A percentile compares a stretch with the other conserved stretches of the same genome.
These are phyloP conservation scores for Dinochytrium kinnereticum DNA, from an alignment of 371 early-diverging fungal species.

Conservation along the genomic window DNA sequence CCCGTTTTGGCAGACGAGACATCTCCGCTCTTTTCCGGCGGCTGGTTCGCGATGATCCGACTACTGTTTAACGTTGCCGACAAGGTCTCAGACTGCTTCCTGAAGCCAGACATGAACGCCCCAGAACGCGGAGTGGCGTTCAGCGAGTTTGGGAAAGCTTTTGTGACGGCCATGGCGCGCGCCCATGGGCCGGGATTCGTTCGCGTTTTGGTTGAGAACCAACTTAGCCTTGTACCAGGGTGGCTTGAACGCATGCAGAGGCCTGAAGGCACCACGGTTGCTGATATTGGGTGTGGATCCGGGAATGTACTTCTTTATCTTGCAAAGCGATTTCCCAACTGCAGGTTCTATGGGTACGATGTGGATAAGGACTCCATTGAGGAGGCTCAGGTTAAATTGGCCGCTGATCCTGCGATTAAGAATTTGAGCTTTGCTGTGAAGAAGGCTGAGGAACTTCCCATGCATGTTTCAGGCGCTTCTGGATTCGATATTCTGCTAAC, in stretches of 20 bases:
- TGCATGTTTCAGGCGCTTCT: not conserved
- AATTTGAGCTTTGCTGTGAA: not conserved
- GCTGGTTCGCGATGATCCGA: constrained; percentile 3
- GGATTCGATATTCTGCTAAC: constrained; percentile 4
- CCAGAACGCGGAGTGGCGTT: constrained; percentile 2
- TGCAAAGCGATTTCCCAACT: not conserved
- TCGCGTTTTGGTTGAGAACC: not conserved
- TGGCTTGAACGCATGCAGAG: not conserved
- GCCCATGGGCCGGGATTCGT: constrained; percentile 15
- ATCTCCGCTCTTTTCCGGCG: not conserved
- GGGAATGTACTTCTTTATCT: constrained; percentile 7
- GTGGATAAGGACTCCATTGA: not conserved
- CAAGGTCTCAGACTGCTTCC: constrained; percentile 5
- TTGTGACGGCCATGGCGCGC: constrained; percentile 8
- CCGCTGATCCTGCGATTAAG: not conserved
- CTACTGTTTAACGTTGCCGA: not conserved
- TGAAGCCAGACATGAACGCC: not conserved
- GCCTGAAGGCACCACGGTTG: constrained; percentile 1
- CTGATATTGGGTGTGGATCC: constrained; percentile 7
- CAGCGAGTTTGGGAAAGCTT: not conserved
- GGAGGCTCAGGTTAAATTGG: not conserved
- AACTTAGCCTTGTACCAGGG: not conserved
- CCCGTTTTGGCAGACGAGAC: constrained; percentile 6
- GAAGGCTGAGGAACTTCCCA: constrained; percentile 1
- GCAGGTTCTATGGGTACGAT: constrained; percentile 6